phyloP scores from a whole-genome alignment of 371 early-diverging fungal species.

The Chytridium lagenaria region DNA sequence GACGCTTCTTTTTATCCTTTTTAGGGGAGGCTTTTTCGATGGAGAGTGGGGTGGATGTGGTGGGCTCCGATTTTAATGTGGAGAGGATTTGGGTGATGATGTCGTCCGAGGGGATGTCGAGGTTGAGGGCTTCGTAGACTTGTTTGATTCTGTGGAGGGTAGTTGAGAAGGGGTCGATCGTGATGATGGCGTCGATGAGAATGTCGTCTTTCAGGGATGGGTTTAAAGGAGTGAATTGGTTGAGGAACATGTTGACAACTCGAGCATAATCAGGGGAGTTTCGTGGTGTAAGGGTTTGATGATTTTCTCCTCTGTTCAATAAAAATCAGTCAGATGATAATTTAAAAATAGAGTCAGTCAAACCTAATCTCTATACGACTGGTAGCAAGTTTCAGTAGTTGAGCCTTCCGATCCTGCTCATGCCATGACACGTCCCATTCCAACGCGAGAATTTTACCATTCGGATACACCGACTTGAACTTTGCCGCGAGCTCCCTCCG shows the following conservation, averaged over 20 bases:
- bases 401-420: conserved; percentile 27
- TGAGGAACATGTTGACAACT: conserved; percentile 62
- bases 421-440: conserved; percentile 68
- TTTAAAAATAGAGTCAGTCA: not conserved
- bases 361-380: conserved; percentile 56
- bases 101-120: not conserved
- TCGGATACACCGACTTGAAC: conserved; percentile 59
- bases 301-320: conserved; percentile 69
- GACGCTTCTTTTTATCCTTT: conserved; percentile 10
- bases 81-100: not conserved
- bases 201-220: conserved; percentile 49
- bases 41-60: not conserved
- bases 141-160: conserved; percentile 17
- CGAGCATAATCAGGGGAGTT: conserved; percentile 57
- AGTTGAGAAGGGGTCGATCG: conserved; percentile 44
- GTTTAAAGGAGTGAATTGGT: conserved; percentile 61
- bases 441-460: conserved; percentile 67
- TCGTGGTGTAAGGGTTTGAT: conserved; percentile 73
- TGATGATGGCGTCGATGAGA: conserved; percentile 60
- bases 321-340: not conserved
- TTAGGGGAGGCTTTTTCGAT: not conserved
- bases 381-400: conserved; percentile 54
- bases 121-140: conserved; percentile 27
- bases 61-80: not conserved
- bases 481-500: conserved; percentile 57